Evolutionary conservation across 768 basidiomycete genomes (phyloP).

Genomic region (Macrocybe gigantea): DNA sequence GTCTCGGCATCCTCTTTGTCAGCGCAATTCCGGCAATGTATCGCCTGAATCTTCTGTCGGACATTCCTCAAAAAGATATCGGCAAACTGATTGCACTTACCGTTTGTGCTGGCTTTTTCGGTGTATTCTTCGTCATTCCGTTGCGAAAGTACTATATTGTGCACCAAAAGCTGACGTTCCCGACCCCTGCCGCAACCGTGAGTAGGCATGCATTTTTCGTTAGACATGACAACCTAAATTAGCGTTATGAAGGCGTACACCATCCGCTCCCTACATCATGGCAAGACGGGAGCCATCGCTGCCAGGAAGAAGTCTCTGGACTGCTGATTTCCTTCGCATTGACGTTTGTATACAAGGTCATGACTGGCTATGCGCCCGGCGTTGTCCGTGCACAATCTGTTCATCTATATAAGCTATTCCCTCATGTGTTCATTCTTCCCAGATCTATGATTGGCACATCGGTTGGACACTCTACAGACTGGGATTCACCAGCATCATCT

Average conservation of each 20-base stretch:
- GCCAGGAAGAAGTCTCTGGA: constrained; percentile 51
- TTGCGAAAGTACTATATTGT: constrained; percentile 58
- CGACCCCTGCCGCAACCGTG: constrained; percentile 58
- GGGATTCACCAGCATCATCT: constrained; percentile 56
- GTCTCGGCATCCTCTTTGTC: constrained; percentile 54
- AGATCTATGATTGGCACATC: constrained; percentile 60
- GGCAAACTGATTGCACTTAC: constrained; percentile 53
- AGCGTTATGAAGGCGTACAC: constrained; percentile 40
- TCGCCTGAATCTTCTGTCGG: constrained; percentile 41
- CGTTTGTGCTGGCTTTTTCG: constrained; percentile 50
- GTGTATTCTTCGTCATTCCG: constrained; percentile 63
- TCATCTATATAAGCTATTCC: background rate
- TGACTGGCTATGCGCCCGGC: constrained; percentile 56
- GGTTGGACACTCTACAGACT: constrained; percentile 55
- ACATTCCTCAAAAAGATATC: constrained; percentile 41
- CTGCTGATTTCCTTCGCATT: constrained; percentile 40
- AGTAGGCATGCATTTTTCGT: constrained; percentile 7
- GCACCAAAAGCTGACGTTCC: constrained; percentile 58
- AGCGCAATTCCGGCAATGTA: constrained; percentile 58
- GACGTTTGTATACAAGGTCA: constrained; percentile 47
- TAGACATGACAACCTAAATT: background rate
- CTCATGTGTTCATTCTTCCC: background rate
- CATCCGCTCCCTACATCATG: constrained; percentile 54
- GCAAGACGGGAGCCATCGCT: constrained; percentile 38
- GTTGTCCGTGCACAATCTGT: constrained; percentile 26